Evolutionary conservation across 2,329 filamentous ascomycete species (phyloP), one percentile per base, ranked within the genome.

Genomic region (Cercospora sojina): DNA sequence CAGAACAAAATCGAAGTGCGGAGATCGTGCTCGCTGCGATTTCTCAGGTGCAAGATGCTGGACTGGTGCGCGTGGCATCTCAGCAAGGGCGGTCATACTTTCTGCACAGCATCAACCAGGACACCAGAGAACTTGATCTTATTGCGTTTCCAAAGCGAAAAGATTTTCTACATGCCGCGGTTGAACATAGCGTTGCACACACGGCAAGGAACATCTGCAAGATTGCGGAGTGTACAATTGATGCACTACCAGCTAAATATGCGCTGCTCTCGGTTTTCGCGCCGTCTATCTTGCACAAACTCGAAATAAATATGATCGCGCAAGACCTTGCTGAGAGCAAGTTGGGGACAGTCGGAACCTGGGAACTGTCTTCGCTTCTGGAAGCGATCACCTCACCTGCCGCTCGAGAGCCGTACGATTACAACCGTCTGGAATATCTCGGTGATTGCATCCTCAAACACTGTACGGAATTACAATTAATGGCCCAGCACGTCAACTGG

Each of bases 401-500:
- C 1, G 87, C 91, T 0, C 74, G 78, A 2, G 87, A 88, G 57
- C 76, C 80, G 1, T 84, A 83, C 0, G 85, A 97, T 70, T 97
- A 97, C 74, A 90, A 98, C 73, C 84, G 90, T 2, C 81, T 96
- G 0, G 95, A 98, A 75, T 96, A 96, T 71, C 80, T 97, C 0
- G 95, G 95, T 0, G 94, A 98, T 73, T 88, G 88, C 0, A 83
- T 96, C 1, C 82, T 98, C 41, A 98, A 98, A 74, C 86, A 90
- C 64, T 87, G 86, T 56, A 84, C 90, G 0, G 87, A 88, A 0
- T 76, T 92, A 1, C 89, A 92, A 64, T 82, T 93, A 4, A 82
- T 84, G 74, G 83, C 83, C 18, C 75, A 83, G 32, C 78, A 93
- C 67, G 85, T 86, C 0, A 79, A 83, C 4, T 92, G 87, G 84